Evolutionary conservation across 2,329 filamentous ascomycete species (phyloP).

Genomic region (Trichoderma sp.): DNA sequence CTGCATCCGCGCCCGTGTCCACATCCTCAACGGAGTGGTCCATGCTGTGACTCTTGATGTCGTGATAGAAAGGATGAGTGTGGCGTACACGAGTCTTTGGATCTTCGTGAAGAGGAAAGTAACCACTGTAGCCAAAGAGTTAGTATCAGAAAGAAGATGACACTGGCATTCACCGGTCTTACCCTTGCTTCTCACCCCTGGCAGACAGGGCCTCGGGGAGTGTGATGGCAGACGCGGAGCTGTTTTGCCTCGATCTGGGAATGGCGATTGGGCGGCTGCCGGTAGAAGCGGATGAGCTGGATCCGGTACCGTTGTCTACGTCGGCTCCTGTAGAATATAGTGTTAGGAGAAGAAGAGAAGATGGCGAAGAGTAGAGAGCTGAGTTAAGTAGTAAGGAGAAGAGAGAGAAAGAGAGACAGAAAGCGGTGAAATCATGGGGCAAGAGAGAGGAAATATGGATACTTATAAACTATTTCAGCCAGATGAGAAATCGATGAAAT

Average conservation of each 20-base stretch:
- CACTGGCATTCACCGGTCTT: conserved; percentile 28
- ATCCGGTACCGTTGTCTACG: background rate
- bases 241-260: conserved; percentile 42
- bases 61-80: conserved; percentile 50
- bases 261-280: conserved; percentile 53
- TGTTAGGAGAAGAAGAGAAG: conserved; percentile 18
- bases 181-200: conserved; percentile 58
- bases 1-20: background rate
- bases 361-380: background rate
- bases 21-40: background rate
- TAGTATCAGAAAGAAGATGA: background rate
- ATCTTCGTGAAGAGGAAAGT: conserved; percentile 60
- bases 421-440: background rate
- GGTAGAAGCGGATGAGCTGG: conserved; percentile 18
- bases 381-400: conserved; percentile 17
- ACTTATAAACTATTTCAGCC: background rate
- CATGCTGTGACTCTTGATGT: background rate
- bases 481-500: background rate
- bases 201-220: conserved; percentile 53
- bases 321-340: background rate
- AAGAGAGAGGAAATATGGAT: background rate
- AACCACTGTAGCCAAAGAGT: conserved; percentile 44
- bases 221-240: conserved; percentile 40
- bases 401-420: conserved; percentile 9
- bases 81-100: conserved; percentile 45